A percentile compares a stretch with the other conserved stretches of the same genome.
phyloP scores from a whole-genome alignment of 2,329 filamentous ascomycete genomes.

The Cladosporium sp. region DNA sequence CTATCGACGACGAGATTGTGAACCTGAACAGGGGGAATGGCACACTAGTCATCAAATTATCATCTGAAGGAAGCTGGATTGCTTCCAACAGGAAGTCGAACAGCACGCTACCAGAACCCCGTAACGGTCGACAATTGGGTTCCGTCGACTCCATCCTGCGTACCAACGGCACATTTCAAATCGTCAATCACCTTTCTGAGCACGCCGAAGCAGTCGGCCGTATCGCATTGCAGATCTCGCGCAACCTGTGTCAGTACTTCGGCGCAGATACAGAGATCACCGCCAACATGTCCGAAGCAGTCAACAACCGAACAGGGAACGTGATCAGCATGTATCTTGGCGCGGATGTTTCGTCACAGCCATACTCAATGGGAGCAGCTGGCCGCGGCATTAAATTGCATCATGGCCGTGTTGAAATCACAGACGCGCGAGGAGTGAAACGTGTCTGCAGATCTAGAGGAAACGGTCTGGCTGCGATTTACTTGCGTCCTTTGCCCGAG shows the following conservation, averaged over 20 bases:
- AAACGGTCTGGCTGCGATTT: slow-evolving; percentile 50
- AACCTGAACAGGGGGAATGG: no score
- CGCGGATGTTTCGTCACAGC: slow-evolving; percentile 24
- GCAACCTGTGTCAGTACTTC: slow-evolving; percentile 57
- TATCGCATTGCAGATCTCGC: slow-evolving; percentile 55
- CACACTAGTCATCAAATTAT: not conserved
- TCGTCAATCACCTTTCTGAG: slow-evolving; percentile 36
- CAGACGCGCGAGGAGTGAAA: not conserved
- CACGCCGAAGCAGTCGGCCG: slow-evolving; percentile 27
- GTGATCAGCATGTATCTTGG: slow-evolving; percentile 44
- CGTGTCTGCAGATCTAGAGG: slow-evolving; percentile 11
- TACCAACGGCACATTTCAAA: slow-evolving; percentile 47
- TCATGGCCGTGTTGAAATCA: slow-evolving; percentile 34
- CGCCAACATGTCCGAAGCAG: slow-evolving; percentile 11
- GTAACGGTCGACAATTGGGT: slow-evolving; percentile 50
- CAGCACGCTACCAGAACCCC: not conserved
- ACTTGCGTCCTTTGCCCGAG: slow-evolving; percentile 49
- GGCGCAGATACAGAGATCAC: slow-evolving; percentile 52
- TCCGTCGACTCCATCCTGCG: slow-evolving; percentile 56
- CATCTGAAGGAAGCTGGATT: not conserved
- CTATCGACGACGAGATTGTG: slow-evolving; percentile 21
- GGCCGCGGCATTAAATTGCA: slow-evolving; percentile 32
- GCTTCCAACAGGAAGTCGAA: not conserved
- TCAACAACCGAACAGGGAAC: slow-evolving; percentile 41
- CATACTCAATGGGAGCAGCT: not conserved